Evolutionary conservation across 345 rosid species (phyloP), one percentile per base, ranked within the genome.

Genomic region (Capsella bursapastoris): DNA sequence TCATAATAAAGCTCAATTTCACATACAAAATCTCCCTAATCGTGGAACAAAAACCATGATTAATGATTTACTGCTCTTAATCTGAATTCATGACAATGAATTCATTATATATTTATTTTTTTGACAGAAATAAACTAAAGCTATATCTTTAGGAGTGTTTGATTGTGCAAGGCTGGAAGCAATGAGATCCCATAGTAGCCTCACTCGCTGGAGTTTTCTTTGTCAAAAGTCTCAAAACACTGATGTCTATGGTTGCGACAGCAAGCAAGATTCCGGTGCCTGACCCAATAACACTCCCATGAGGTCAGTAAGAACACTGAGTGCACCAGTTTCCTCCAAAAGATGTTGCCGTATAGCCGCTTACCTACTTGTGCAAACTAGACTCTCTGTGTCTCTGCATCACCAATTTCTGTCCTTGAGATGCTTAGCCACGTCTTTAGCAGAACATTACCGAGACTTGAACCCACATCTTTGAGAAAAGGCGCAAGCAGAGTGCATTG

Each of bases 311-410:
- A 61, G 15, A 50, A 50, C 61, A 63, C 61, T 72, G 60, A 72
- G 76, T 72, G 61, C 61, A 62, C 76, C 70, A 5, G 51, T 72
- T 51, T 63, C 62, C 70, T 63, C 76, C 76, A 28, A 72, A 72
- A 32, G 74, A 6, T 13, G 74, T 58, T 34, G 25, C 0, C 15
- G 47, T 47, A 18, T 70, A 44, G 22, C 57, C 35, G 22, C 32
- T 45, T 8, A 45, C 35, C 49, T 51, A 60, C 60, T 51, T 66
- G 2, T 37, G 14, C 60, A 66, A 8, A 8, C 15, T 37, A 37
- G 59, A 37, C 14, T 35, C 35, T 66, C 22, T 66, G 45, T 65
- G 35, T 18, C 22, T 1, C 25, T 0, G 25, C 25, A 22, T 22
- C 25, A 22, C 25, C 25, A 22, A 22, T 18, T 18, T 18, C 22